Percentiles rank a stretch among this genome's conserved stretches.
Evolutionary conservation across 768 basidiomycete species (phyloP).

Genomic region (Chalciporus chontae): DNA sequence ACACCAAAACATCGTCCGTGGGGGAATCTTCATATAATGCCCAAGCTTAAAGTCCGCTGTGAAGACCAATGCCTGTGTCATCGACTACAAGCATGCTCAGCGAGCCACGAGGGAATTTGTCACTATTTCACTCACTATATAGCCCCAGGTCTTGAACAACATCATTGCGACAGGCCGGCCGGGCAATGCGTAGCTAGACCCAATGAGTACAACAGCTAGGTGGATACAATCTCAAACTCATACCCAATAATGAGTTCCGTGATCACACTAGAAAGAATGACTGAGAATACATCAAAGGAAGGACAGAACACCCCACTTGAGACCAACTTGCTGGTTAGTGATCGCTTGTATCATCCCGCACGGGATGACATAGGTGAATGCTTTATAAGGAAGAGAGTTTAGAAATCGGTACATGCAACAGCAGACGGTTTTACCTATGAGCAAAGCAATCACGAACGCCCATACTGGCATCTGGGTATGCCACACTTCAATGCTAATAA

Average conservation of each 20-base stretch:
- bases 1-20: constrained; percentile 65
- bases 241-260: constrained; percentile 75
- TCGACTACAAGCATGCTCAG: constrained; percentile 18
- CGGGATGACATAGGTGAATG: constrained; percentile 47
- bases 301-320: constrained; percentile 37
- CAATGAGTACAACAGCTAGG: not conserved
- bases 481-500: constrained; percentile 72
- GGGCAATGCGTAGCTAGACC: constrained; percentile 56
- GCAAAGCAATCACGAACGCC: constrained; percentile 63
- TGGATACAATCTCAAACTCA: not conserved
- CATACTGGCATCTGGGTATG: constrained; percentile 68
- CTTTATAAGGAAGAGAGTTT: constrained; percentile 12
- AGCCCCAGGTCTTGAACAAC: constrained; percentile 85
- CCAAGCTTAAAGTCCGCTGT: constrained; percentile 77
- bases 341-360: constrained; percentile 65
- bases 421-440: constrained; percentile 37
- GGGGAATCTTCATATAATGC: constrained; percentile 63
- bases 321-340: constrained; percentile 75
- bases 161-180: constrained; percentile 79
- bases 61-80: constrained; percentile 56
- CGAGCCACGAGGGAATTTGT: not conserved
- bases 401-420: not conserved
- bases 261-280: constrained; percentile 47
- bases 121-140: constrained; percentile 41
- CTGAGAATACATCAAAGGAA: not conserved